A percentile compares a stretch with the other conserved stretches of the same genome.
These are phyloP conservation scores for Diaporthe nobilis DNA, from an alignment of 2,329 filamentous ascomycete genomes.

Conservation along the genomic window DNA sequence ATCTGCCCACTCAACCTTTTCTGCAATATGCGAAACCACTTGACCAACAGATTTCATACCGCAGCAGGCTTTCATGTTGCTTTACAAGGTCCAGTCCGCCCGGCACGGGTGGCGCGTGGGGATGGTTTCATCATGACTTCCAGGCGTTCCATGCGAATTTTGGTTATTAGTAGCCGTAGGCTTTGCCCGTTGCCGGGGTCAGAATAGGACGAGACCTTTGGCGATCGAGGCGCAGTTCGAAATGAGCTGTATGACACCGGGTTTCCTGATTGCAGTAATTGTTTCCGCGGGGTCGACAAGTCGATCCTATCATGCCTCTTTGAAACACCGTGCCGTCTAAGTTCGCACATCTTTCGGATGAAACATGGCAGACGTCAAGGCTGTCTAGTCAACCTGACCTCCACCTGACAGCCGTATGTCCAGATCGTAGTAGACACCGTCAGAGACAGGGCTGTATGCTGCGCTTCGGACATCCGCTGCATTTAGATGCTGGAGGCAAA, in stretches of 20 bases:
- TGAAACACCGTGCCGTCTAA: conserved; percentile 4
- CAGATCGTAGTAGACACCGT: background rate
- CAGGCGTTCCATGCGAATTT: background rate
- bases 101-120: background rate
- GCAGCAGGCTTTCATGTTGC: background rate
- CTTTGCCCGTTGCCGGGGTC: background rate
- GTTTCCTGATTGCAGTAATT: conserved; percentile 1
- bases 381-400: background rate
- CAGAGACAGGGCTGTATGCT: background rate
- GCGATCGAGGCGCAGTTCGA: background rate
- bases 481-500: background rate
- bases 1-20: background rate
- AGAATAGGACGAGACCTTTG: background rate
- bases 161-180: background rate
- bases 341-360: background rate
- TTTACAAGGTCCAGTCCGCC: background rate
- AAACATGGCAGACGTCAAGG: conserved; percentile 31
- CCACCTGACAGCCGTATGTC: background rate
- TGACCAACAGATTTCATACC: background rate
- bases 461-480: conserved; percentile 22
- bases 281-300: background rate
- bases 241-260: background rate
- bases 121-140: background rate
- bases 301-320: background rate
- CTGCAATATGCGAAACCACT: background rate